Evolutionary conservation across 345 rosid species (phyloP), one percentile per base, ranked within the genome.

Genomic region (Dovyalis caffra): DNA sequence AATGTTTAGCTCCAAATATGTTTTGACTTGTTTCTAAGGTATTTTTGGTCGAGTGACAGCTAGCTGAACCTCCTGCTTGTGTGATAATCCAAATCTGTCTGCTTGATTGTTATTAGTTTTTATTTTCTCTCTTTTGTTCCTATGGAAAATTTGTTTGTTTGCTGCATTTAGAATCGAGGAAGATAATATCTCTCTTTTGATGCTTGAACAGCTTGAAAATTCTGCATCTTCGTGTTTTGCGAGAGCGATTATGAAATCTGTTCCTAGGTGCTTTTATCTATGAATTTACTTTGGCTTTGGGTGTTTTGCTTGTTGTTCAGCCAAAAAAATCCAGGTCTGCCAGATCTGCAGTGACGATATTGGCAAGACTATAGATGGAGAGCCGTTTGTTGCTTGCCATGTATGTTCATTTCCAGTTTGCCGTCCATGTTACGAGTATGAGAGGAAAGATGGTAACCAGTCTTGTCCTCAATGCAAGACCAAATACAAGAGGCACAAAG

Each of bases 401-500:
- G 84, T 74, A 32, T 83, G 86, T 69, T 76, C 80, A 34, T 83
- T 83, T 72, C 84, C 86, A 18, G 84, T 84, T 40, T 84, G 86
- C 79, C 77, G 82, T 31, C 84, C 84, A 21, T 84, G 86, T 61
- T 84, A 84, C 40, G 86, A 84, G 69, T 84, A 84, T 20, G 82
- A 84, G 78, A 78, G 84, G 74, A 80, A 78, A 78, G 86, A 84
- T 29, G 86, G 86, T 20, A 84, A 71, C 56, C 86, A 78, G 57
- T 75, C 79, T 68, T 84, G 86, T 35, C 84, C 84, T 49, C 84
- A 84, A 72, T 84, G 86, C 79, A 80, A 81, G 76, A 84, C 86
- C 64, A 80, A 74, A 69, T 84, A 77, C 80, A 81, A 80, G 74
- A 78, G 82, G 51, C 84, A 71, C 66, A 80, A 82, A 66, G 85